These are phyloP conservation scores for Coemansia nantahalensis DNA, from an alignment of 192 early-diverging fungal species.

Conservation along the genomic window DNA sequence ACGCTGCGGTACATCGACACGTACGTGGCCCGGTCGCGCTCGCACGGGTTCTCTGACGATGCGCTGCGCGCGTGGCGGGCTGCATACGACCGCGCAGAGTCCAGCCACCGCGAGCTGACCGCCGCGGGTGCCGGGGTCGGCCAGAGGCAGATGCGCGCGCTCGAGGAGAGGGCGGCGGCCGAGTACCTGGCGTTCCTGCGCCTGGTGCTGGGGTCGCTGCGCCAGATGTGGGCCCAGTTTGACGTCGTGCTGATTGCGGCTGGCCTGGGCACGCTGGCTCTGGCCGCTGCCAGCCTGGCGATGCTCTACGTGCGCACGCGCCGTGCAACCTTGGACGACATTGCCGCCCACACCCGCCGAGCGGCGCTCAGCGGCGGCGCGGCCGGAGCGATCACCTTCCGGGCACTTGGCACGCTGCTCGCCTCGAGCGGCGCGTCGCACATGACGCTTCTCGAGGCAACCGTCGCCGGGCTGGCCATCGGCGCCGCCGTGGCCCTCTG, in stretches of 20 bases:
- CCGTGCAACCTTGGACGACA: conserved; percentile 5
- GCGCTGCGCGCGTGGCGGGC: conserved; percentile 26
- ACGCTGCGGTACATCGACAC: conserved; percentile 46
- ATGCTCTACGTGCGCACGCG: conserved; percentile 9
- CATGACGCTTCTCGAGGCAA: conserved; percentile 12
- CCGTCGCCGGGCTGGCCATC: conserved; percentile 14
- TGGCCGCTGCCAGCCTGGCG: conserved; percentile 6
- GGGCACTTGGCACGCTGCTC: conserved; percentile 13
- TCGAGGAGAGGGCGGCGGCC: conserved; percentile 36
- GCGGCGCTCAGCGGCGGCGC: conserved; percentile 5
- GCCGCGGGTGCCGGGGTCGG: background rate
- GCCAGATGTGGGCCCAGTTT: conserved; percentile 92
- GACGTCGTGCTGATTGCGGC: conserved; percentile 72
- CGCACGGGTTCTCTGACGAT: conserved; percentile 44
- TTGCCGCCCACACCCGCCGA: background rate
- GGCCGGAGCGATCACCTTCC: conserved; percentile 7
- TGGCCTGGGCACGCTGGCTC: conserved; percentile 61
- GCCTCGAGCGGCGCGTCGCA: conserved; percentile 6
- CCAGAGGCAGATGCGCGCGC: conserved; percentile 5
- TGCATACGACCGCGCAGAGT: conserved; percentile 22
- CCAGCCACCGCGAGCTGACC: conserved; percentile 26
- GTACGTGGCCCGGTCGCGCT: conserved; percentile 28
- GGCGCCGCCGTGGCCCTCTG: conserved; percentile 22
- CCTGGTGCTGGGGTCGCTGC: conserved; percentile 64
- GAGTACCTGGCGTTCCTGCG: conserved; percentile 58